These are phyloP conservation scores for Coniochaeta ligniaria DNA, from an alignment of 2,329 filamentous ascomycete genomes.

Conservation along the genomic window DNA sequence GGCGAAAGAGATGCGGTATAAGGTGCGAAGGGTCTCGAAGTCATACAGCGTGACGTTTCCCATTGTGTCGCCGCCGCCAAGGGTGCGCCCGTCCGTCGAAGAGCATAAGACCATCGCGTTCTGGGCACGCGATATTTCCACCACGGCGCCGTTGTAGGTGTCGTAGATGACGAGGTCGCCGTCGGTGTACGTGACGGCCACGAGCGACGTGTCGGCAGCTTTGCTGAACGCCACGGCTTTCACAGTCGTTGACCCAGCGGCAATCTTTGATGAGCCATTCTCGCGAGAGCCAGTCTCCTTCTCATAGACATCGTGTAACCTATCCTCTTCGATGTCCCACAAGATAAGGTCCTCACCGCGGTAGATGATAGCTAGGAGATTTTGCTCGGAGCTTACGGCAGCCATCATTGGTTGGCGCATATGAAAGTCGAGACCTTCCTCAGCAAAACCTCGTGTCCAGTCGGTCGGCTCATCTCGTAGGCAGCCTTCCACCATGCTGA, in stretches of 20 bases:
- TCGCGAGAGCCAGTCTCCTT: constrained; percentile 13
- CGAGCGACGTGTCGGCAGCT: constrained; percentile 7
- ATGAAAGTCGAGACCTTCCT: not conserved
- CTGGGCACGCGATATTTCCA: not conserved
- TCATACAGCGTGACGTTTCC: constrained; percentile 20
- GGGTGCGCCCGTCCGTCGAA: constrained; percentile 20
- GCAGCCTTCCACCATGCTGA: constrained; percentile 7
- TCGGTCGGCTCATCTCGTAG: not conserved
- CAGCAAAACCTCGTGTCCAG: not conserved
- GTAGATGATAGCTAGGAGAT: constrained; percentile 19
- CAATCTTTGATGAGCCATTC: constrained; percentile 3
- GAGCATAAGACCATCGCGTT: constrained; percentile 15
- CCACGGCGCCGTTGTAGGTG: constrained; percentile 6
- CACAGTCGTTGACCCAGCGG: constrained; percentile 7
- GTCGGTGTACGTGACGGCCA: constrained; percentile 19
- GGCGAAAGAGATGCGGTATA: constrained; percentile 11
- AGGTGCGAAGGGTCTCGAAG: constrained; percentile 12
- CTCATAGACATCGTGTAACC: constrained; percentile 15
- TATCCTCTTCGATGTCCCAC: constrained; percentile 12
- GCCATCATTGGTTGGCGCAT: constrained; percentile 7
- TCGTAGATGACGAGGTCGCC: constrained; percentile 20
- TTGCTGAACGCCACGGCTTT: constrained; percentile 14
- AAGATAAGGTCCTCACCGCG: constrained; percentile 16
- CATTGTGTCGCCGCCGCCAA: constrained; percentile 15
- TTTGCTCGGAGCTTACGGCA: constrained; percentile 7